Conservation (phyloP, 139 green algal species). For the Closterium sp. region DNA sequence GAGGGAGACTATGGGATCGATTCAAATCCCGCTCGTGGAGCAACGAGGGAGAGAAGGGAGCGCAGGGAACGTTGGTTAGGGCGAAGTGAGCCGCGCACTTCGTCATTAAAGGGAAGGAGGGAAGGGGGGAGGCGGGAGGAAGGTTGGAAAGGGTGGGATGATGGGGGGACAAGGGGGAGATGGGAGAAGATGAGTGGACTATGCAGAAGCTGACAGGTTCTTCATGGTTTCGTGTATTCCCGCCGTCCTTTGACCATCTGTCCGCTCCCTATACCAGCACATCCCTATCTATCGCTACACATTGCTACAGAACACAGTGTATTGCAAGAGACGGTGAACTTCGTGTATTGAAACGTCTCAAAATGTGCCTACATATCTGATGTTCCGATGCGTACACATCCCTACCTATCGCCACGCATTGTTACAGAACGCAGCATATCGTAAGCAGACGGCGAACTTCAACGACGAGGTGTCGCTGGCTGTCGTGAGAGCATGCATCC, state of each 20-base stretch:
- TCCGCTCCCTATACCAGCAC: no score
- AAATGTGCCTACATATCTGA: no score
- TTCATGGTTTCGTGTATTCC: neutral
- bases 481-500: neutral
- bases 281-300: neutral
- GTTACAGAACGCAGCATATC: neutral
- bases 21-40: no score
- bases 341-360: no score
- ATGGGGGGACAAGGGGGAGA: neutral
- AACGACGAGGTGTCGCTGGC: neutral
- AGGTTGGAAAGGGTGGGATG: neutral
- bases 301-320: neutral
- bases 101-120: neutral
- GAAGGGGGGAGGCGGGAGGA: neutral
- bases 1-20: no score
- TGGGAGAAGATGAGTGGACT: neutral
- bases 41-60: neutral
- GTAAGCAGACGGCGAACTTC: neutral
- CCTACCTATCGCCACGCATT: neutral
- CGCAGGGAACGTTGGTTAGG: neutral
- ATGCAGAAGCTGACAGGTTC: neutral
- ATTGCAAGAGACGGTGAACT: neutral
- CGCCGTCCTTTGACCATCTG: neutral
- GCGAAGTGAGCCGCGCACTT: neutral
- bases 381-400: no score